Percentiles rank a stretch among this genome's conserved stretches.
phyloP scores from a whole-genome alignment of 2,329 filamentous ascomycete genomes.

The Macrophomina phaseolina region DNA sequence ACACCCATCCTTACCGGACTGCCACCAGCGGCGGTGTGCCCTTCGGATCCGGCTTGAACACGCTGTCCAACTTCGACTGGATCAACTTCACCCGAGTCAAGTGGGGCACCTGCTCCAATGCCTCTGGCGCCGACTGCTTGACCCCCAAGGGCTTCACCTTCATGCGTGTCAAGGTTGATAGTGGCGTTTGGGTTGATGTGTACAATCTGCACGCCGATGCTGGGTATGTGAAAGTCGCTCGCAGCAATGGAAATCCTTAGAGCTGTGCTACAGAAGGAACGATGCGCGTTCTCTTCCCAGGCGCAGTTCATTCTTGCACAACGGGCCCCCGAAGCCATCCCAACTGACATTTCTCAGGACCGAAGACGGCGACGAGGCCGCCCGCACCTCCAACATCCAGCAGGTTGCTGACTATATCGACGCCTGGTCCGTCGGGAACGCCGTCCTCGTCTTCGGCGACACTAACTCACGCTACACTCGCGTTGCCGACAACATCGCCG shows the following conservation, averaged over 20 bases:
- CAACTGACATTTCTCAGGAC: slow-evolving; percentile 37
- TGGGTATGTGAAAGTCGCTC: slow-evolving; percentile 45
- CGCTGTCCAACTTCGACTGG: slow-evolving; percentile 64
- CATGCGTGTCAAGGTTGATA: slow-evolving; percentile 62
- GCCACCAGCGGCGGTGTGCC: slow-evolving; percentile 68
- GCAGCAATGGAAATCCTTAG: neutral
- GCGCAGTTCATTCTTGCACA: neutral
- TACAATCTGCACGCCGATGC: slow-evolving; percentile 74
- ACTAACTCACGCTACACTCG: slow-evolving; percentile 70
- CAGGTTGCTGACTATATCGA: slow-evolving; percentile 66
- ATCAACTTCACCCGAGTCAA: slow-evolving; percentile 62
- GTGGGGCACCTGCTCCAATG: slow-evolving; percentile 63
- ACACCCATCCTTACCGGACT: slow-evolving; percentile 65
- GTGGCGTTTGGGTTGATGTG: slow-evolving; percentile 64
- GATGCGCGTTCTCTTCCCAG: too few species aligned
- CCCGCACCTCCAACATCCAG: slow-evolving; percentile 64
- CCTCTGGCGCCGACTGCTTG: slow-evolving; percentile 64
- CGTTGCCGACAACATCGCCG: slow-evolving; percentile 56
- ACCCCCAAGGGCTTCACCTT: slow-evolving; percentile 74
- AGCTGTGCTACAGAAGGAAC: too few species aligned
- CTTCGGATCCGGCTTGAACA: slow-evolving; percentile 69
- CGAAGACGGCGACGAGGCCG: slow-evolving; percentile 57
- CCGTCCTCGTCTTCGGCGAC: slow-evolving; percentile 69
- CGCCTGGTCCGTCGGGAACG: slow-evolving; percentile 62
- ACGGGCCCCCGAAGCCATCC: neutral